phyloP scores from a whole-genome alignment of 805 yeast genomes.

The Candida easanensis region DNA sequence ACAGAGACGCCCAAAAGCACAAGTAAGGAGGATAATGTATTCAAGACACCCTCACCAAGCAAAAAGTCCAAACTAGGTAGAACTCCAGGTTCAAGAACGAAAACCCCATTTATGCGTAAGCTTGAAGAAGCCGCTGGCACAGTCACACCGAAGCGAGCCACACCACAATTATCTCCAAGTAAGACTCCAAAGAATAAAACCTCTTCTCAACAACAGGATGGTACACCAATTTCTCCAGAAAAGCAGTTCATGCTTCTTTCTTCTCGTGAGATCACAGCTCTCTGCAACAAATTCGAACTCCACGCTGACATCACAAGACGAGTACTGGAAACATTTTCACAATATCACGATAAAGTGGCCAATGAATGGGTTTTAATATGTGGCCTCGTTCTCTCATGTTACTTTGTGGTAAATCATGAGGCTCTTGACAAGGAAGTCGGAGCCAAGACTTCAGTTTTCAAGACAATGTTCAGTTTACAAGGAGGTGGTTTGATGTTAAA shows the following conservation, averaged over 20 bases:
- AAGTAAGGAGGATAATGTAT: not conserved
- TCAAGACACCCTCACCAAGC: conserved; percentile 7
- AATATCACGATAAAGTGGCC: conserved; percentile 50
- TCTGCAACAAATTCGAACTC: conserved; percentile 64
- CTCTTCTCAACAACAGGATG: not conserved
- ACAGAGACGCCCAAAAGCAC: conserved; percentile 3
- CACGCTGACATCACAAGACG: conserved; percentile 50
- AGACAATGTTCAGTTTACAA: conserved; percentile 50
- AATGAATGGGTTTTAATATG: conserved; percentile 70
- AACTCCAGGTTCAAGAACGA: conserved; percentile 20
- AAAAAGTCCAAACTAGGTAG: conserved; percentile 15
- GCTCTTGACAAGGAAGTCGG: conserved; percentile 46
- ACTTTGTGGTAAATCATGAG: conserved; percentile 49
- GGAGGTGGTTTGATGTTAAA: conserved; percentile 48
- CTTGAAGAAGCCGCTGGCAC: not conserved
- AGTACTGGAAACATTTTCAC: conserved; percentile 48
- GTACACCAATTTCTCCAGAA: conserved; percentile 19
- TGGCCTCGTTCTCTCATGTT: conserved; percentile 61
- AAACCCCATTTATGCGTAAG: not conserved
- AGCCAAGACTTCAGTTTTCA: conserved; percentile 43
- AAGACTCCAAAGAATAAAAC: not conserved
- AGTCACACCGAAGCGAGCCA: not conserved
- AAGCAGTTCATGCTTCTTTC: conserved; percentile 34
- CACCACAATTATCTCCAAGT: not conserved
- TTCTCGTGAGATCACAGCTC: conserved; percentile 40